Base-by-base conservation (phyloP, 768 basidiomycete genomes). In the Russula vinacea region DNA sequence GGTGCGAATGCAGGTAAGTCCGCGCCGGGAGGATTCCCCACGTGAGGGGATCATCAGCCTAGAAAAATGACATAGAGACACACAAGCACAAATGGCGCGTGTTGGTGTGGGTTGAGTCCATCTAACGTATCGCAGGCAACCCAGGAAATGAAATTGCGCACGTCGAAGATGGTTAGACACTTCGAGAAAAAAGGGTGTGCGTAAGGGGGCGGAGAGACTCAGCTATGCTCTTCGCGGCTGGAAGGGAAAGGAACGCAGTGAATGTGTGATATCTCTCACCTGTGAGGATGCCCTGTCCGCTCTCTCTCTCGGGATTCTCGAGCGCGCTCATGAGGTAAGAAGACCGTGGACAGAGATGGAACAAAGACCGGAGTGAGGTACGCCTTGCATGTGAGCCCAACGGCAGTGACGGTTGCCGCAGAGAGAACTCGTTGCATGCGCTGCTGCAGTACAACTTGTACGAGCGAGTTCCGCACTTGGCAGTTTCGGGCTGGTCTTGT, bases 101-200 rank as follows among this genome's bases (percentile, higher is more conserved):
- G 35, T 32, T 19, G 19, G 19, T 45, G n/a, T n/a, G 17, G 16
- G 19, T 45, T 45, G 44, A 45, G 44, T 35, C 44, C 40, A 16
- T 42, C 10, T 35, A 35, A 35, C 35, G 10, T 35, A 35, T n/a
- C 44, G n/a, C 44, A n/a, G 29, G 50, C 26, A 9, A n/a, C 24
- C 35, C 4, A 64, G 62, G 29, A 35, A 24, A 33, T 16, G 24
- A 37, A 42, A 26, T n/a, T 40, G 45, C 86, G 61, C 73, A 94
- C 87, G 92, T 94, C 56, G 95, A 97, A 95, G 86, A 72, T 98
- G 95, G 74, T 98, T 98, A 62, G 89, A 85, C 53, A 97, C 94
- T 96, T 67, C 39, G 45, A 58, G 61, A 2, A 17, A 49, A 8
- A 26, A 2, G 52, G 3, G 51, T 0, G 19, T 5, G 26, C 2